phyloP scores from a whole-genome alignment of 148 eudicot genomes.

The Arbutus unedo region DNA sequence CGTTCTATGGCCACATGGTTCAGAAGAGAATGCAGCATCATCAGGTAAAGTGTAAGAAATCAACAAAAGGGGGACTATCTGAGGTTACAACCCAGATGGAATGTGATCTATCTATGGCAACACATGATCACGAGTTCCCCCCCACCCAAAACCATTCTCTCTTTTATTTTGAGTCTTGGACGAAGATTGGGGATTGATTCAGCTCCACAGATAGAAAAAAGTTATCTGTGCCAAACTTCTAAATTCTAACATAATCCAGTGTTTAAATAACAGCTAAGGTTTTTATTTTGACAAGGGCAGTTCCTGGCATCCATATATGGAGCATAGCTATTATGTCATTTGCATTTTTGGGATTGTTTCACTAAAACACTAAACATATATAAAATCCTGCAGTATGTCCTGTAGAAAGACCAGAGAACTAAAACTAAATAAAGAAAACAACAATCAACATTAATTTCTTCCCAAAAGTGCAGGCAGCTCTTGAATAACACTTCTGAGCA shows the following conservation, averaged over 20 bases:
- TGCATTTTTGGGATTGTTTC: neutral
- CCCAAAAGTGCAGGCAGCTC: neutral
- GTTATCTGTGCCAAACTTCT: neutral
- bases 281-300: slow-evolving; percentile 7
- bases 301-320: neutral
- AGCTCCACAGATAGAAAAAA: neutral
- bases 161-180: neutral
- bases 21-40: slow-evolving; percentile 3
- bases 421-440: neutral
- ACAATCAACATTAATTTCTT: neutral
- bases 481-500: neutral
- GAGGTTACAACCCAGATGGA: neutral
- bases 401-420: neutral
- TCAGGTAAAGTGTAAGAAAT: neutral
- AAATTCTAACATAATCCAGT: neutral
- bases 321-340: neutral
- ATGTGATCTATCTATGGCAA: neutral
- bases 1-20: neutral
- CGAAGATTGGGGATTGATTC: neutral
- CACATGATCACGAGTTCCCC: neutral
- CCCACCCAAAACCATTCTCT: too few species aligned
- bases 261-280: neutral
- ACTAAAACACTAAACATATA: neutral
- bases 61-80: neutral
- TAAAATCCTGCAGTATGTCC: neutral